Conservation (phyloP, 768 basidiomycete species). For the Rhodotorula sphaerocarpa region DNA sequence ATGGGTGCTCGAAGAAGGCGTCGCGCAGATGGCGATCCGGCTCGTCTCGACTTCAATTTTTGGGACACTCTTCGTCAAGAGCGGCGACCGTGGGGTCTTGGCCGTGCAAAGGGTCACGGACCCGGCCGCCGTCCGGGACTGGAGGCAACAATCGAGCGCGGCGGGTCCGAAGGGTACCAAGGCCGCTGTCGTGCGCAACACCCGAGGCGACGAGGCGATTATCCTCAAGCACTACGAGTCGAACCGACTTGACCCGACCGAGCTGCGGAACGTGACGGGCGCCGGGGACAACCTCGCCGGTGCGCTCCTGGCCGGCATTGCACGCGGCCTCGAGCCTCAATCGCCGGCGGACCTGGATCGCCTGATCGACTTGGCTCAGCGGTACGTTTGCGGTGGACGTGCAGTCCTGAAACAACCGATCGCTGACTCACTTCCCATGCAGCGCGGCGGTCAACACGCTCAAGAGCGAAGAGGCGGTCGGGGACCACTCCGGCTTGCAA, state of each 20-base stretch:
- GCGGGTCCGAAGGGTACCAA: conserved; percentile 44
- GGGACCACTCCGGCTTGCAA: conserved; percentile 11
- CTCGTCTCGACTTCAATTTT: conserved; percentile 65
- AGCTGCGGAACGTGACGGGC: conserved; percentile 68
- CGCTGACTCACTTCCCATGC: not conserved
- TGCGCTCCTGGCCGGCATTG: conserved; percentile 56
- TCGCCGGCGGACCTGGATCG: conserved; percentile 44
- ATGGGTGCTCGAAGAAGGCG: conserved; percentile 56
- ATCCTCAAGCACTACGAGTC: conserved; percentile 70
- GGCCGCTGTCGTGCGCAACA: conserved; percentile 51
- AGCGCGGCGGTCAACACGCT: conserved; percentile 23
- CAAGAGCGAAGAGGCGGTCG: conserved; percentile 25
- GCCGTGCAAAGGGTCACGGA: conserved; percentile 20
- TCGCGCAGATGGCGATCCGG: conserved; percentile 70
- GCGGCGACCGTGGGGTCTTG: conserved; percentile 52
- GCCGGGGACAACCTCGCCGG: conserved; percentile 89
- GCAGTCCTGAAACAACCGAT: not conserved
- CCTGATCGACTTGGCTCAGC: conserved; percentile 55
- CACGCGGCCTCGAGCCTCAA: conserved; percentile 1
- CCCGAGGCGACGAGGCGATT: conserved; percentile 49
- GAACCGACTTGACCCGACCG: conserved; percentile 44
- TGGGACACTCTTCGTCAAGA: conserved; percentile 74
- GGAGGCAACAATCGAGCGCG: not conserved
- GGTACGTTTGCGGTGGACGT: conserved; percentile 10
- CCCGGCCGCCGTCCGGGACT: conserved; percentile 19